A percentile compares a stretch with the other conserved stretches of the same genome.
Evolutionary conservation across 768 basidiomycete genomes (phyloP).

Genomic region (Rhizopogon vesiculosus): DNA sequence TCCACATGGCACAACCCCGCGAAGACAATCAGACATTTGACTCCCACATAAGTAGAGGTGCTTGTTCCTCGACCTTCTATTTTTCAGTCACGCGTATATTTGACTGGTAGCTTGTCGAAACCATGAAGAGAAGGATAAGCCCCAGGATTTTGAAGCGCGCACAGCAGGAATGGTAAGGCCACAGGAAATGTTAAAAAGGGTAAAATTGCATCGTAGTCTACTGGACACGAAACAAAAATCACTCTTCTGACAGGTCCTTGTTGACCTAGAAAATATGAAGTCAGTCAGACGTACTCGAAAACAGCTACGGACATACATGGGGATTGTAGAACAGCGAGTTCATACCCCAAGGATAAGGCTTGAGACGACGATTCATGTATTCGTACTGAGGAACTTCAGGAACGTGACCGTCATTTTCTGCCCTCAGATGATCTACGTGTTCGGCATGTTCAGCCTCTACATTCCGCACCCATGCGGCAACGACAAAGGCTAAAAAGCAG

Average conservation of each 20-base stretch:
- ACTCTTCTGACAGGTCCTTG: constrained; percentile 50
- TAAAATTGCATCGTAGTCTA: background rate
- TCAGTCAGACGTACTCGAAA: constrained; percentile 1
- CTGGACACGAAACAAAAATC: background rate
- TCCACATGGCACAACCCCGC: too few relatives aligned
- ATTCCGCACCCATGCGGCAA: constrained; percentile 42
- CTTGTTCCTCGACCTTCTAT: background rate
- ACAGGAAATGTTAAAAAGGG: background rate
- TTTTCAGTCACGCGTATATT: background rate
- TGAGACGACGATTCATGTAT: constrained; percentile 69
- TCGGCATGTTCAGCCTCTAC: constrained; percentile 61
- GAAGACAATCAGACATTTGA: too few relatives aligned
- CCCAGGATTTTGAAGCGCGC: background rate
- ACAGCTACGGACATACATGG: constrained; percentile 41
- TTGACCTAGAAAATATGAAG: constrained; percentile 40
- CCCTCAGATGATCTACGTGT: constrained; percentile 65
- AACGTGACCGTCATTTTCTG: constrained; percentile 68
- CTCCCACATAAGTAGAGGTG: too few relatives aligned
- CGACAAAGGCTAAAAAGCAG: constrained; percentile 14
- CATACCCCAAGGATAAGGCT: constrained; percentile 83
- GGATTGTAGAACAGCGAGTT: constrained; percentile 84
- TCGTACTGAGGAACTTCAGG: constrained; percentile 70
- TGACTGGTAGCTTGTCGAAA: background rate
- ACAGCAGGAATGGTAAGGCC: too few relatives aligned
- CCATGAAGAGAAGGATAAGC: background rate